Evolutionary conservation across 129 eudicot genomes (phyloP).

Genomic region (Cynara cardunculus): DNA sequence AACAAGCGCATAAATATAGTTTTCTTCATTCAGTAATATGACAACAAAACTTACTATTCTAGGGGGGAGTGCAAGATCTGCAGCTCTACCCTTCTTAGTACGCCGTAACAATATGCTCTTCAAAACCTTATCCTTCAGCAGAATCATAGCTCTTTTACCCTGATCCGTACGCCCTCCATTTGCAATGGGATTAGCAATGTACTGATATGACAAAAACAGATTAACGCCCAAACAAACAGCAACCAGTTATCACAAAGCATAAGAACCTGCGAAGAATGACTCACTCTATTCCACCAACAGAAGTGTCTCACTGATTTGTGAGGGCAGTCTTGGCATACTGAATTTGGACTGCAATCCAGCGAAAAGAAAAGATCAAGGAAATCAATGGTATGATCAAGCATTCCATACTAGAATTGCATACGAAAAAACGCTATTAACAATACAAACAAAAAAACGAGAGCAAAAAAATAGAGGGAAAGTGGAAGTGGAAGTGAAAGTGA

Average conservation of each 20-base stretch:
- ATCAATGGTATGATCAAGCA: not conserved
- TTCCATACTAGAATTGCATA: not conserved
- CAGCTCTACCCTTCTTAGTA: conserved; percentile 85
- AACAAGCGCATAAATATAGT: not conserved
- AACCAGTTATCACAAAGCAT: conserved; percentile 1
- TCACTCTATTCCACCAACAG: conserved; percentile 98
- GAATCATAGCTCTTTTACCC: conserved; percentile 68
- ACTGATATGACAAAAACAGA: conserved; percentile 26
- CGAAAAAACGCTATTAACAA: not conserved
- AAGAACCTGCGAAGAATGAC: conserved; percentile 5
- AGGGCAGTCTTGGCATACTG: conserved; percentile 56
- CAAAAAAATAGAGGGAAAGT: not conserved
- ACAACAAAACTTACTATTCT: conserved; percentile 56
- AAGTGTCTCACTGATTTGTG: conserved; percentile 86
- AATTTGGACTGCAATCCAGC: conserved; percentile 46
- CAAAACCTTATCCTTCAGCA: conserved; percentile 76
- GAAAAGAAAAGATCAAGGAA: not conserved
- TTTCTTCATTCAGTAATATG: not conserved
- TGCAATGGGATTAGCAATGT: conserved; percentile 71
- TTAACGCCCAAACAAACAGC: conserved; percentile 9
- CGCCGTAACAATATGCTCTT: conserved; percentile 72
- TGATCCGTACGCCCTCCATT: conserved; percentile 30
- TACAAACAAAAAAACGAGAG: not conserved
- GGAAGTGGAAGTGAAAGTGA: not conserved
- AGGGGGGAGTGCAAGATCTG: conserved; percentile 96